A percentile compares a stretch with the other conserved stretches of the same genome.
Evolutionary conservation across 257 asterid genomes (phyloP).

Genomic region (Solanum pimpinellifolium): DNA sequence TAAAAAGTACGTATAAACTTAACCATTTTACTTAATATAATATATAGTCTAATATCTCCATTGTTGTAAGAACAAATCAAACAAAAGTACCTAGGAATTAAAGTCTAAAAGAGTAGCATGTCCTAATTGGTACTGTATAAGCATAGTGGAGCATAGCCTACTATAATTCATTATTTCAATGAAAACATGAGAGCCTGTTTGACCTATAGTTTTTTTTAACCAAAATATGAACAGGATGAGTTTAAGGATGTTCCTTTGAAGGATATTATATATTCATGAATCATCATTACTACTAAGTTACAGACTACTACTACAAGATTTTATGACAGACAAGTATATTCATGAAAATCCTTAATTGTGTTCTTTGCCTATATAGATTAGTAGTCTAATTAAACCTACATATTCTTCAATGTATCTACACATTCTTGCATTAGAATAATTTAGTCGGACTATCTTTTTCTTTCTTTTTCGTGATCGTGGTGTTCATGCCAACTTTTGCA

Average conservation of each 20-base stretch:
- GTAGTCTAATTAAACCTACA: background rate
- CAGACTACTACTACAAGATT: background rate
- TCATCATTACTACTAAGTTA: background rate
- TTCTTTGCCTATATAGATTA: background rate
- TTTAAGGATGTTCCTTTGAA: background rate
- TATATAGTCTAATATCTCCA: background rate
- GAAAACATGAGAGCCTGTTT: background rate
- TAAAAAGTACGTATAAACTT: background rate
- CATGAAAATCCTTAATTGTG: background rate
- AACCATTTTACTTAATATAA: background rate
- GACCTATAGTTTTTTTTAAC: background rate
- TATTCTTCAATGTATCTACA: background rate
- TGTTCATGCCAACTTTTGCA: accelerated
- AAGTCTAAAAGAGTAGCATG: background rate
- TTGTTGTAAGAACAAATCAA: background rate
- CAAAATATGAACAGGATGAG: background rate
- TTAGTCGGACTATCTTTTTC: background rate
- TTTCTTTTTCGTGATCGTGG: too few relatives aligned
- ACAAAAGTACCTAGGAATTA: background rate
- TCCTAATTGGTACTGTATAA: background rate
- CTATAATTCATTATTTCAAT: background rate
- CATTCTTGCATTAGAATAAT: background rate
- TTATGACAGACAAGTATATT: background rate
- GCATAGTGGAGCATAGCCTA: background rate
- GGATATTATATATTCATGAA: background rate